Percentiles rank a stretch among this genome's conserved stretches.
phyloP scores from a whole-genome alignment of 2,329 filamentous ascomycete species.

The Aureobasidium sp. region DNA sequence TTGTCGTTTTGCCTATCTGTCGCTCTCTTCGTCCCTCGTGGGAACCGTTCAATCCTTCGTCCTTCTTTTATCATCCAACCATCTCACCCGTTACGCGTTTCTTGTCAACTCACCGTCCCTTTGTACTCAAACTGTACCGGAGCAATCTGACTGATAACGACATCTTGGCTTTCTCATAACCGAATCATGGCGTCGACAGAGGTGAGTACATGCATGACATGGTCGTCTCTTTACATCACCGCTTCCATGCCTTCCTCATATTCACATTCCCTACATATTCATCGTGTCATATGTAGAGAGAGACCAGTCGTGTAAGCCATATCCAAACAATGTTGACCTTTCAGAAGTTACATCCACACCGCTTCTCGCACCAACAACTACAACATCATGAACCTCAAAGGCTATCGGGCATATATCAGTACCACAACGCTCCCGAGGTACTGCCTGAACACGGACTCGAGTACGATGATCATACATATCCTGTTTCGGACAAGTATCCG shows the following conservation, averaged over 20 bases:
- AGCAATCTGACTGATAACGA: background rate
- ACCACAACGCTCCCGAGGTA: constrained; percentile 32
- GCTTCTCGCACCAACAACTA: background rate
- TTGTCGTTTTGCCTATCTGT: background rate
- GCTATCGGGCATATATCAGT: constrained; percentile 30
- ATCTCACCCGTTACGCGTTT: constrained; percentile 7
- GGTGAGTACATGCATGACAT: background rate
- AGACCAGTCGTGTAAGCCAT: background rate
- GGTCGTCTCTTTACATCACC: background rate
- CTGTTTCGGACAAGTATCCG: constrained; percentile 30
- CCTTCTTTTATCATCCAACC: background rate
- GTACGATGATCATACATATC: constrained; percentile 29
- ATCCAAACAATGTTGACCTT: background rate
- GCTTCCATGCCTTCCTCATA: too few species aligned
- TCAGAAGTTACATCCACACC: constrained; percentile 14
- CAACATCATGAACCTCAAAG: background rate
- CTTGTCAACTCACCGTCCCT: background rate
- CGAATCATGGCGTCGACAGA: constrained; percentile 3
- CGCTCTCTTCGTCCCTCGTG: background rate
- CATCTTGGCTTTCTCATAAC: background rate
- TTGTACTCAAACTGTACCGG: background rate
- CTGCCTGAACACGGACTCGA: constrained; percentile 31
- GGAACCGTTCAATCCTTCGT: background rate
- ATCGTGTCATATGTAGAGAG: background rate
- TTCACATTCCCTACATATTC: background rate